Conservation (phyloP, 306 rosid genomes). For the Cucumis cinereus region DNA sequence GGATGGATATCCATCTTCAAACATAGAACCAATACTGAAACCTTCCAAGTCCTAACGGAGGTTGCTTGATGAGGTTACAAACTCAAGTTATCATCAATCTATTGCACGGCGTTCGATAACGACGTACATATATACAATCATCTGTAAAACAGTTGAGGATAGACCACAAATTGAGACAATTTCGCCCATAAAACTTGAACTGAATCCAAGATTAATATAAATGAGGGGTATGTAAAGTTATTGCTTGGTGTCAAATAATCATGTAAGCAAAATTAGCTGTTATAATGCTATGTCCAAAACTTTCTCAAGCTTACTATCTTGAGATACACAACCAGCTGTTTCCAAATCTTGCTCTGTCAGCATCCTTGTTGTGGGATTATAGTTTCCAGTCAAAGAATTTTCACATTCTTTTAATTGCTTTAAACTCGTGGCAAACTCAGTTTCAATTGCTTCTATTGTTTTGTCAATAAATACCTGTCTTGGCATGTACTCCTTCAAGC, state of each 20-base stretch:
- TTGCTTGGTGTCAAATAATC: background rate
- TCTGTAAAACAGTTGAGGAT: background rate
- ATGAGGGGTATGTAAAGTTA: background rate
- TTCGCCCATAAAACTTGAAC: background rate
- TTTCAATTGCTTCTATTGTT: constrained; percentile 34
- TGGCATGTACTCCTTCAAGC: constrained; percentile 64
- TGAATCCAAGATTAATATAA: background rate
- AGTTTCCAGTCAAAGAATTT: constrained; percentile 21
- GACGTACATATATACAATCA: background rate
- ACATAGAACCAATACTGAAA: background rate
- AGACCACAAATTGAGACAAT: background rate
- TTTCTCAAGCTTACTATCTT: background rate
- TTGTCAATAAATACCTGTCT: constrained; percentile 49
- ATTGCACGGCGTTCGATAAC: background rate
- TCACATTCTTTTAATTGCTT: constrained; percentile 22
- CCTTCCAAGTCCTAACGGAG: background rate
- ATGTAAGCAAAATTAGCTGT: background rate
- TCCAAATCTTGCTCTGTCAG: constrained; percentile 47
- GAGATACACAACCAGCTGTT: constrained; percentile 22
- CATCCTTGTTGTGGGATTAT: constrained; percentile 44
- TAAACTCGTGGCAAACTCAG: constrained; percentile 29
- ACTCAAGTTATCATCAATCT: background rate
- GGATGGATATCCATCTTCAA: background rate
- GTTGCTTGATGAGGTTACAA: background rate
- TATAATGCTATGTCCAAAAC: background rate